Evolutionary conservation across 768 basidiomycete species (phyloP).

Genomic region (Steccherinum ochraceum): DNA sequence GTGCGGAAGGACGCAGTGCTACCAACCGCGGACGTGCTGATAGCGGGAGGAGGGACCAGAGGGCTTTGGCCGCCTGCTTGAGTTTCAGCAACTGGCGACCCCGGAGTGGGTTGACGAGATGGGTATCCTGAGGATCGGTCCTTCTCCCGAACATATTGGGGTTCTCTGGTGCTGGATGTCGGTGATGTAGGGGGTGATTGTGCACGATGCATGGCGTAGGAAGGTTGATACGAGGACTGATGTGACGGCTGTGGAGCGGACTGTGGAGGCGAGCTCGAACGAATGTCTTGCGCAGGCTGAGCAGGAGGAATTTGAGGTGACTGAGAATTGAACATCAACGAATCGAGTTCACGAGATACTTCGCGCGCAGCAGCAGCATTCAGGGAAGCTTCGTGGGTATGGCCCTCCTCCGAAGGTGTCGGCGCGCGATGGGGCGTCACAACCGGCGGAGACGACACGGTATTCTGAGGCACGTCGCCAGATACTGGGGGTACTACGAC

Average conservation of each 20-base stretch:
- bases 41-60: conserved; percentile 5
- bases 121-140: conserved; percentile 6
- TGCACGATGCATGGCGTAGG: not conserved
- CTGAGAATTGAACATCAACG: conserved; percentile 36
- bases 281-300: conserved; percentile 27
- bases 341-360: conserved; percentile 58
- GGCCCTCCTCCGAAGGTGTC: conserved; percentile 10
- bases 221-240: conserved; percentile 21
- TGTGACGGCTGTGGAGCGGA: conserved; percentile 4
- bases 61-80: not conserved
- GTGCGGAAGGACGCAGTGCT: conserved; percentile 31
- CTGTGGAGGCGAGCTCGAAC: conserved; percentile 28
- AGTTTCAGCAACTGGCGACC: not conserved
- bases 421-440: conserved; percentile 4
- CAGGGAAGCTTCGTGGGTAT: conserved; percentile 41
- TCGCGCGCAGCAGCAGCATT: conserved; percentile 67
- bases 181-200: conserved; percentile 3
- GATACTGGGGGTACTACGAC: no score
- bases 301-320: conserved; percentile 17
- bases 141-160: conserved; percentile 6
- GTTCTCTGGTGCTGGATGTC: not conserved
- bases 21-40: conserved; percentile 5
- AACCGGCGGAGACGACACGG: conserved; percentile 6
- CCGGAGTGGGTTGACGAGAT: not conserved
- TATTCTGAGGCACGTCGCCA: no score